phyloP scores from a whole-genome alignment of 805 yeast genomes.

The Teunomyces lycoperdinae region DNA sequence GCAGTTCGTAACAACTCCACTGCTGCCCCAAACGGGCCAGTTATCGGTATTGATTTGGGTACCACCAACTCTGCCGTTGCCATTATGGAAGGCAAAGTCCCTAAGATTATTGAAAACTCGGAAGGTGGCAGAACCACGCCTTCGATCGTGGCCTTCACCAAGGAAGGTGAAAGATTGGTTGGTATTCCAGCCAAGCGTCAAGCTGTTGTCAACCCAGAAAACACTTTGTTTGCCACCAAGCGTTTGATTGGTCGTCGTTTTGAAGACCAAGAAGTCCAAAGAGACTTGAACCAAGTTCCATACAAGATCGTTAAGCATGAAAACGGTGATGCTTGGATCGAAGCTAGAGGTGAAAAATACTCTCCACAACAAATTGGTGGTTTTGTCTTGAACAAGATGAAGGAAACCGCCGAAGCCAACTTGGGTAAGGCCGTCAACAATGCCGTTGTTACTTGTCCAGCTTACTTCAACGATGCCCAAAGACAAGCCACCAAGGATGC shows the following conservation, averaged over 20 bases:
- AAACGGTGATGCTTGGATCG: constrained; percentile 96
- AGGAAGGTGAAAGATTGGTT: constrained; percentile 86
- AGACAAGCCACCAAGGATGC: constrained; percentile 96
- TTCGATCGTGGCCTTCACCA: constrained; percentile 91
- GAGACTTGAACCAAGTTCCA: constrained; percentile 84
- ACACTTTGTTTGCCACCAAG: constrained; percentile 92
- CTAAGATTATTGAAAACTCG: constrained; percentile 74
- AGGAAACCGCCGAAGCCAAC: constrained; percentile 94
- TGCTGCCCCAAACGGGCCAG: constrained; percentile 46
- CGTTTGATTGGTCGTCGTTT: constrained; percentile 92
- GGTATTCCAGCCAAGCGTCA: constrained; percentile 97
- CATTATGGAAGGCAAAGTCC: constrained; percentile 72
- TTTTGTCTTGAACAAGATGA: constrained; percentile 90
- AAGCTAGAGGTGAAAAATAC: constrained; percentile 82
- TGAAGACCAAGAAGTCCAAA: constrained; percentile 85
- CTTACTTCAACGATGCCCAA: constrained; percentile 87
- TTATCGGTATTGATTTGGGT: constrained; percentile 84
- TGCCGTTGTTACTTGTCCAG: constrained; percentile 91
- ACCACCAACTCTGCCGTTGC: constrained; percentile 92
- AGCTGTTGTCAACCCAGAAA: constrained; percentile 91
- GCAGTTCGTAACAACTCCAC: constrained; percentile 29
- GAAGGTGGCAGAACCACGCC: constrained; percentile 75
- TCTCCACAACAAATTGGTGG: constrained; percentile 97
- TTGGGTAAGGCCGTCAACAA: constrained; percentile 82
- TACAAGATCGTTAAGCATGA: constrained; percentile 85